Evolutionary conservation across 768 basidiomycete genomes (phyloP).

Genomic region (Pleurotus pulmonarius): DNA sequence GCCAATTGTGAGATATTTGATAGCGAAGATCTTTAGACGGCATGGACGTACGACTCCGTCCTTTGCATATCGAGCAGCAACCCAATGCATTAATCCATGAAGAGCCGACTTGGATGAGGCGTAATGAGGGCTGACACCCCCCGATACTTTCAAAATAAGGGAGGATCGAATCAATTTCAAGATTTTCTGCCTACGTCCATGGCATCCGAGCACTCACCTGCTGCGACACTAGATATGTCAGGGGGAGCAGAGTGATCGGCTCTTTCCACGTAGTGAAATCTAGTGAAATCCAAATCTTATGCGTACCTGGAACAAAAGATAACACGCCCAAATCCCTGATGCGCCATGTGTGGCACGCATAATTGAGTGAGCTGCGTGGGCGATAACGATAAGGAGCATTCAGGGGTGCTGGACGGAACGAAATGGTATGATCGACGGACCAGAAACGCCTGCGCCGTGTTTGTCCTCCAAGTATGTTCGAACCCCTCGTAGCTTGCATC

Average conservation of each 20-base stretch:
- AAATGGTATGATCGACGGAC: constrained; percentile 22
- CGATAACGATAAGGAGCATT: too few relatives aligned
- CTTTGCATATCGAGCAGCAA: constrained; percentile 47
- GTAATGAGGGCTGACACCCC: constrained; percentile 54
- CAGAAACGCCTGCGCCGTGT: constrained; percentile 43
- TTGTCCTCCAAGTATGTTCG: constrained; percentile 44
- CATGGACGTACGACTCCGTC: constrained; percentile 40
- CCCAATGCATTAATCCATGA: constrained; percentile 53
- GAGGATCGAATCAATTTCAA: too few relatives aligned
- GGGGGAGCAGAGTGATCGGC: too few relatives aligned
- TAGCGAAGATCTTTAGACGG: too few relatives aligned
- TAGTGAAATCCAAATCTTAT: background rate
- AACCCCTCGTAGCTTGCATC: constrained; percentile 39
- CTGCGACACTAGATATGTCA: constrained; percentile 35
- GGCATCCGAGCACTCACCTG: constrained; percentile 21
- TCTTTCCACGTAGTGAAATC: too few relatives aligned
- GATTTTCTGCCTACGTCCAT: too few relatives aligned
- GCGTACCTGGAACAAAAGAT: constrained; percentile 49
- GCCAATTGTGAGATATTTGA: too few relatives aligned
- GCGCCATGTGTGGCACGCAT: constrained; percentile 46
- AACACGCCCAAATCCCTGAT: constrained; percentile 44
- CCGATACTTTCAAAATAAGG: constrained; percentile 32
- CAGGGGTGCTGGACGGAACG: too few relatives aligned
- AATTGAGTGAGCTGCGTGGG: constrained; percentile 43
- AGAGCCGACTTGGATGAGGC: constrained; percentile 53